phyloP scores from a whole-genome alignment of 73 alveolate species.

The Stentor roeselii region DNA sequence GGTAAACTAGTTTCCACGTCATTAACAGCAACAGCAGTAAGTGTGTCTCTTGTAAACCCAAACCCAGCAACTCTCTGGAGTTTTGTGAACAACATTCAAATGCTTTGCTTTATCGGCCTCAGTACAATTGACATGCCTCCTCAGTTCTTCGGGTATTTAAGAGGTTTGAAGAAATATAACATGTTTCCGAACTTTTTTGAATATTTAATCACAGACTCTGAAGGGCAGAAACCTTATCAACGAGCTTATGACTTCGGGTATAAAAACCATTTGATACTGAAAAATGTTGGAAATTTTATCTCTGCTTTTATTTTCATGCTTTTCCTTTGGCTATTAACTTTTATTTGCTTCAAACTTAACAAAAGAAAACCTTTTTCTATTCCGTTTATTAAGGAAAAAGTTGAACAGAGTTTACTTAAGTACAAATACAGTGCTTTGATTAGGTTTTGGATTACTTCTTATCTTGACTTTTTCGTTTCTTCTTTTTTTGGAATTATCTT shows the following conservation, averaged over 20 bases:
- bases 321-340: not conserved
- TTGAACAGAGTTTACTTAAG: not conserved
- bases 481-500: not conserved
- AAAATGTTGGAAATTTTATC: not conserved
- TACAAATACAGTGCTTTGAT: not conserved
- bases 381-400: not conserved
- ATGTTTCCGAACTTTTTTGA: conserved; percentile 21
- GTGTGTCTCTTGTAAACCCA: conserved; percentile 7
- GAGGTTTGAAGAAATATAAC: not conserved
- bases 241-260: conserved; percentile 11
- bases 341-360: not conserved
- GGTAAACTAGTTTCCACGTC: not conserved
- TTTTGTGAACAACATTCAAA: not conserved
- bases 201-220: not conserved
- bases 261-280: not conserved
- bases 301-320: not conserved
- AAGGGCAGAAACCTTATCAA: not conserved
- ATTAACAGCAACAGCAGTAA: not conserved
- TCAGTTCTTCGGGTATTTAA: not conserved
- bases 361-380: not conserved
- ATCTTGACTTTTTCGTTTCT: not conserved
- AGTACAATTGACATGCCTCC: not conserved
- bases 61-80: conserved; percentile 7
- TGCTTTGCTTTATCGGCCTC: not conserved
- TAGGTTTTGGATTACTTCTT: not conserved